Conservation (phyloP, 2,329 filamentous ascomycete species). For the Xylaria sp. region DNA sequence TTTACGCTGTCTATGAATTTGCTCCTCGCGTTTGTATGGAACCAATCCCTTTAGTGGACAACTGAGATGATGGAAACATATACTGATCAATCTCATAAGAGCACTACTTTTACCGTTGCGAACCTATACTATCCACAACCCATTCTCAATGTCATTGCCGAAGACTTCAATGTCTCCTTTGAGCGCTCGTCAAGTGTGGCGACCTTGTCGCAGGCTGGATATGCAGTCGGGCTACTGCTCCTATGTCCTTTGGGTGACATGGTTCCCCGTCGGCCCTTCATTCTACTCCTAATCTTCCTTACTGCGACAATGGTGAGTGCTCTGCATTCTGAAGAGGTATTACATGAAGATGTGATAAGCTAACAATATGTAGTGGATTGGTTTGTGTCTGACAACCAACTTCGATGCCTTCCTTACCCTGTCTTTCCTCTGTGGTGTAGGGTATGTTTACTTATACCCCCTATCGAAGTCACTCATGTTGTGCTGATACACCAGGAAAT, state of each 20-base stretch:
- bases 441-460: constrained; percentile 22
- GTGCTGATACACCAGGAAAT: not conserved
- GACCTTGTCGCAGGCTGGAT: constrained; percentile 63
- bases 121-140: constrained; percentile 67
- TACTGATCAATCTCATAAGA: constrained; percentile 22
- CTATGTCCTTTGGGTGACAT: constrained; percentile 61
- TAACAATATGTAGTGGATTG: constrained; percentile 44
- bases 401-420: constrained; percentile 56
- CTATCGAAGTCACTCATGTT: not conserved
- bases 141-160: constrained; percentile 59
- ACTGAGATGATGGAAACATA: not conserved
- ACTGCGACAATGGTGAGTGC: constrained; percentile 56
- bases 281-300: constrained; percentile 53
- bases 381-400: constrained; percentile 54
- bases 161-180: constrained; percentile 57
- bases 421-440: constrained; percentile 54
- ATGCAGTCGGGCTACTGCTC: constrained; percentile 60
- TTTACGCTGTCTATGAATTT: constrained; percentile 67
- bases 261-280: constrained; percentile 55
- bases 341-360: not conserved
- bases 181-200: constrained; percentile 54
- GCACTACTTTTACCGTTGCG: constrained; percentile 57
- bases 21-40: constrained; percentile 58
- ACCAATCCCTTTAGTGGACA: not conserved
- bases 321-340: not conserved